Percentiles rank a stretch among this genome's conserved stretches.
Conservation (phyloP, 495 filamentous ascomycete species). For the Talaromyces thailandensis region DNA sequence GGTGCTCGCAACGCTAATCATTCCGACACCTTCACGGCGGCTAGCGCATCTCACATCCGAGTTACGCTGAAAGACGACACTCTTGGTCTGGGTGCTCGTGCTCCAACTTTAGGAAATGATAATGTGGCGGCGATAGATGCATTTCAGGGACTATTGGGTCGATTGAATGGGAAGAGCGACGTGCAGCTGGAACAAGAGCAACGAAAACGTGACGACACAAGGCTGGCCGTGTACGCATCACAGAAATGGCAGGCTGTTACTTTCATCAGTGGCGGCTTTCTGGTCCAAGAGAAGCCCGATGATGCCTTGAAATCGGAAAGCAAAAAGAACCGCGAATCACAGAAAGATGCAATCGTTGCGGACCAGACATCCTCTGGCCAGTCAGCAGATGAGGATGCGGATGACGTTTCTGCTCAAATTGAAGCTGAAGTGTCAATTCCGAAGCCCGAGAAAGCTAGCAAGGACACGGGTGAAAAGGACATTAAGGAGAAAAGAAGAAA, state of each 20-base stretch:
- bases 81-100: conserved; percentile 75
- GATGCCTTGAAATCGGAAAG: conserved; percentile 4
- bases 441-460: conserved; percentile 10
- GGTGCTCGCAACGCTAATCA: conserved; percentile 67
- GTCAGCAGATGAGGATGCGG: background rate
- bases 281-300: conserved; percentile 58
- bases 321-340: conserved; percentile 9
- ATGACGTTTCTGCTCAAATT: background rate
- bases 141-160: conserved; percentile 74
- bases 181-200: conserved; percentile 56
- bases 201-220: conserved; percentile 49
- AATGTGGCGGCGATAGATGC: conserved; percentile 74
- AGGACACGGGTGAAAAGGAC: conserved; percentile 4
- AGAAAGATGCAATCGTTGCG: background rate
- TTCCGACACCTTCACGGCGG: conserved; percentile 62
- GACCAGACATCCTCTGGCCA: background rate
- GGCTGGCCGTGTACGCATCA: conserved; percentile 57
- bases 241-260: conserved; percentile 63
- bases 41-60: conserved; percentile 68
- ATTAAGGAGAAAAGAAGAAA: conserved; percentile 25
- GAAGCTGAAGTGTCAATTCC: conserved; percentile 6
- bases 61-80: conserved; percentile 82
- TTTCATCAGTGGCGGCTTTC: conserved; percentile 73
- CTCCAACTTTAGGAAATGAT: conserved; percentile 43
- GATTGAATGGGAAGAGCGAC: conserved; percentile 81